A percentile compares a stretch with the other conserved stretches of the same genome.
These are phyloP conservation scores for Chamaecyparis obtusa DNA, from an alignment of 75 land plant genomes.

Conservation along the genomic window DNA sequence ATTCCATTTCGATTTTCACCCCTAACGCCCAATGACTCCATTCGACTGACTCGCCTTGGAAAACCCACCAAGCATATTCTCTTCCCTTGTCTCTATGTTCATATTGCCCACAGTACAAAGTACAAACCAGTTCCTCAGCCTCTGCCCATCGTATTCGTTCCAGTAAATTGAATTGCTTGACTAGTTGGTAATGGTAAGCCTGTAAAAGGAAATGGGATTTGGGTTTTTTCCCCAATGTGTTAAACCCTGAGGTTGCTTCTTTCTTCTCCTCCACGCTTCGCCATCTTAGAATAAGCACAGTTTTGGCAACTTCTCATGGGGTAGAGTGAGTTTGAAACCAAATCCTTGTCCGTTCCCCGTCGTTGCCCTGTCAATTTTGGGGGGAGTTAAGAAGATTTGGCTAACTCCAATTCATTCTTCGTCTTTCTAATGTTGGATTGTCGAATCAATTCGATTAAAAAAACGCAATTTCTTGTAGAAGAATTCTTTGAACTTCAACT, in stretches of 20 bases:
- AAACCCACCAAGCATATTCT: neutral
- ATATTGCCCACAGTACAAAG: neutral
- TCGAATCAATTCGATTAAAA: too few species aligned
- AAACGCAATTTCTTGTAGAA: too few species aligned
- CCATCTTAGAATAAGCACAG: neutral
- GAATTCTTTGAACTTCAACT: too few species aligned
- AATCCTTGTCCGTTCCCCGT: constrained; percentile 3
- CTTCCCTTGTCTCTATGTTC: neutral
- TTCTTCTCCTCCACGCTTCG: constrained; percentile 9
- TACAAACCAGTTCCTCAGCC: neutral
- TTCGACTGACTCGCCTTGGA: neutral
- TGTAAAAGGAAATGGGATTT: neutral
- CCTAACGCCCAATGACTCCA: neutral
- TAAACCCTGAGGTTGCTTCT: neutral
- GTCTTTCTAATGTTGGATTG: too few species aligned
- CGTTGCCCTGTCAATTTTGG: constrained; percentile 9
- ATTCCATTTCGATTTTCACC: neutral
- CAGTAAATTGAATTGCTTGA: neutral
- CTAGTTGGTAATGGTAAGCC: neutral
- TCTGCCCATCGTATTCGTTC: neutral
- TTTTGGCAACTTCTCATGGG: neutral
- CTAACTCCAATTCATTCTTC: too few species aligned
- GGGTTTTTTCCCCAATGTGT: neutral
- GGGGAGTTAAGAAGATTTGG: neutral
- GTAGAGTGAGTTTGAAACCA: constrained; percentile 9